A percentile compares a stretch with the other conserved stretches of the same genome.
Evolutionary conservation across 208 protist species (phyloP).

Genomic region (Leishmania major): DNA sequence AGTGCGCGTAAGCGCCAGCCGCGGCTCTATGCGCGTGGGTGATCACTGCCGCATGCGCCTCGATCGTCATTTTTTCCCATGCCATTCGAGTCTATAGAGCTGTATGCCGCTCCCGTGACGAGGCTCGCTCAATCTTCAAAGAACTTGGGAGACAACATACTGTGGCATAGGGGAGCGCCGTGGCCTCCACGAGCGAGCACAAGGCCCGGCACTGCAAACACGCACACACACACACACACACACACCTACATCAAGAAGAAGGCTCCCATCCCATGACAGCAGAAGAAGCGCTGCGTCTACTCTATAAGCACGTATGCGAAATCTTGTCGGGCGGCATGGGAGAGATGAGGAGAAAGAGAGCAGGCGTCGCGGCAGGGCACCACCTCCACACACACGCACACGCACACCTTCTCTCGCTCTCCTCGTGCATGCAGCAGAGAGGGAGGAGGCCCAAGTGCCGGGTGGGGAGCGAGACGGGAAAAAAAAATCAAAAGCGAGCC

Average conservation of each 20-base stretch:
- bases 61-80: not conserved
- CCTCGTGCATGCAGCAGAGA: not conserved
- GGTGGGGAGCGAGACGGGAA: not conserved
- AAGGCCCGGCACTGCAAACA: not conserved
- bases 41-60: no score
- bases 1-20: not conserved
- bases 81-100: not conserved
- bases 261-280: not conserved
- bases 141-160: not conserved
- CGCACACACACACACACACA: no score
- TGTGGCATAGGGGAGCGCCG: not conserved
- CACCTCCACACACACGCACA: not conserved
- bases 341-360: not conserved
- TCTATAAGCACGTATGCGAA: not conserved
- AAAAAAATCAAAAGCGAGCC: constrained; percentile 8
- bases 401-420: not conserved
- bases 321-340: not conserved
- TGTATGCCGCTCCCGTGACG: no score
- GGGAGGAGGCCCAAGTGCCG: no score
- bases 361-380: not conserved
- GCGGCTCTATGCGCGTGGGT: not conserved
- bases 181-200: not conserved
- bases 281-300: not conserved
- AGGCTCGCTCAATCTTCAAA: not conserved
- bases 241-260: not conserved